phyloP scores from a whole-genome alignment of 805 yeast species.

The Teunomyces pallodes region DNA sequence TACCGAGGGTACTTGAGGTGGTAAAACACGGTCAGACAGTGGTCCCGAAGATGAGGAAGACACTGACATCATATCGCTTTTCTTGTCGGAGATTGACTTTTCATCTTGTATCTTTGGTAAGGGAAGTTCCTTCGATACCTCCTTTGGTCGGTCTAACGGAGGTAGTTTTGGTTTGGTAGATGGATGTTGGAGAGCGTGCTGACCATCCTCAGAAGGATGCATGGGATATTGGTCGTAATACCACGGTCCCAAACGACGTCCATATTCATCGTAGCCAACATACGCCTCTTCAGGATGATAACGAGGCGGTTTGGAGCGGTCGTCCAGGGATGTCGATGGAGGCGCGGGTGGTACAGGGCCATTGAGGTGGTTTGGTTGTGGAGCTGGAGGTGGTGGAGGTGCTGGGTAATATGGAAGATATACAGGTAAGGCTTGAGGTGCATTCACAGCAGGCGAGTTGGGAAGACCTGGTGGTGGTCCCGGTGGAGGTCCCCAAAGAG shows the following conservation, averaged over 20 bases:
- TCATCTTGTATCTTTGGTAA: background rate
- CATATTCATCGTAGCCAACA: background rate
- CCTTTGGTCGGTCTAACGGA: background rate
- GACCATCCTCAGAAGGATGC: background rate
- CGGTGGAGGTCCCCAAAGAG: background rate
- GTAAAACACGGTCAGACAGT: background rate
- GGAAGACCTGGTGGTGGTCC: background rate
- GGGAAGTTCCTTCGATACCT: background rate
- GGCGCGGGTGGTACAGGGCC: background rate
- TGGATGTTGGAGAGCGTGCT: background rate
- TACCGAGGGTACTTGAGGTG: background rate
- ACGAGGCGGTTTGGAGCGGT: background rate
- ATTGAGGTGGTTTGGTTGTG: background rate
- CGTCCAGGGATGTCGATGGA: background rate
- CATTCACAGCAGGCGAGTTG: background rate
- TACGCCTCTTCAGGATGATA: background rate
- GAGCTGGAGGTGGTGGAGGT: background rate
- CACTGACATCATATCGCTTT: background rate
- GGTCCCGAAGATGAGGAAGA: background rate
- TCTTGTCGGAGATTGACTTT: background rate
- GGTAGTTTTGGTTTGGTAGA: background rate
- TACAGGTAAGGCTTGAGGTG: background rate
- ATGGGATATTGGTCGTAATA: background rate
- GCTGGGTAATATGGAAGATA: background rate
- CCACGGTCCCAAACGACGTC: background rate